Base-by-base conservation (phyloP, 176 grass and related monocot genomes). In the Triticum turgidum region DNA sequence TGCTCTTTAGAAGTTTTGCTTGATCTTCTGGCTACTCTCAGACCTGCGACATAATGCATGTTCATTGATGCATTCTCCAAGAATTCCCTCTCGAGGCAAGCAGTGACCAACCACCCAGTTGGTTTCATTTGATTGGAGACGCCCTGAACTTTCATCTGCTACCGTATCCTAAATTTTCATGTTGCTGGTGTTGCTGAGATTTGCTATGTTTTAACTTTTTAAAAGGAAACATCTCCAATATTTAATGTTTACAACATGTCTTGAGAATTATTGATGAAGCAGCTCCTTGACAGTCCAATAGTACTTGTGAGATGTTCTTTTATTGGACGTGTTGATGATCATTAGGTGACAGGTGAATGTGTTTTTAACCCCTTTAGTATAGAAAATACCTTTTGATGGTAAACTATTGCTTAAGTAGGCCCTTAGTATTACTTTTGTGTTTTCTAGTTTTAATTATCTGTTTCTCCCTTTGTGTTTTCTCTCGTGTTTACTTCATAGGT, bases 251-350 rank as follows among this genome's bases (percentile, higher is more conserved):
- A 56, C 18, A 69, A 85, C 45, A 80, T 87, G 12, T 64, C 7
- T 76, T 91, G 79, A 38, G 18, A 74, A 79, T 79, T 17, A 73
- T 79, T 87, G 29, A 85, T 80, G 68, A 91, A 89, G 20, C 65
- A 83, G 68, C 77, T 95, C 91, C 94, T 97, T 94, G 87, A 94
- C 92, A 80, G 42, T 80, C 89, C 59, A 64, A 47, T 94, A 94
- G 88, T 87, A 92, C 45, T 85, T 17, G 61, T 83, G 86, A 89
- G 59, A 75, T 80, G 61, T 94, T 90, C 51, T 87, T 81, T 52
- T 74, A 76, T 78, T 88, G 73, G 83, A 27, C 30, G 18, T 91
- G 61, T 82, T 86, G 81, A 86, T 54, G 72, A 84, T 56, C 86
- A 52, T 90, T 89, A 87, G 71, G 90, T 89, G 69, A 91, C 89